Base-by-base conservation (phyloP, 495 filamentous ascomycete genomes). In the Tricharina praecox region DNA sequence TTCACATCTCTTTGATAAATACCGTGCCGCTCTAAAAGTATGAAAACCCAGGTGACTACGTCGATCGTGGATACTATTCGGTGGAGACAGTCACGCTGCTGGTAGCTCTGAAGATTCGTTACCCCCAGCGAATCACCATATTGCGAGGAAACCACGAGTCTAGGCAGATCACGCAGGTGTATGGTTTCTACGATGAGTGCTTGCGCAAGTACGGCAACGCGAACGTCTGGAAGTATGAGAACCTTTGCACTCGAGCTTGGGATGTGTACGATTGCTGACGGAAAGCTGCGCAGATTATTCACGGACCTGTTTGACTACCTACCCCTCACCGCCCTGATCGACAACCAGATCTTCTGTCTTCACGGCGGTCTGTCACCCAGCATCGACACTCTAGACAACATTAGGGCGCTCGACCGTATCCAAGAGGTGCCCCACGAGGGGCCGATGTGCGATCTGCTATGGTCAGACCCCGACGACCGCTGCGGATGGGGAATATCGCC, bases 291-390 rank as follows among this genome's bases (percentile, higher is more conserved):
- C 48, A 61, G 58, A 39, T 51, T 61, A 13, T 97, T 96, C 66
- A 96, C 90, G 56, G 90, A 97, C 63, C 78, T 97, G 26, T 96
- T 97, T 70, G 90, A 97, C 69, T 97, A 87, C 68, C 85, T 97
- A 33, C 90, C 90, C 53, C 79, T 97, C 62, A 97, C 90, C 52
- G 90, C 90, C 50, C 76, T 97, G 52, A 97, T 97, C 68, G 88
- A 97, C 68, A 95, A 94, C 68, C 90, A 97, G 71, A 97, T 97
- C 65, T 97, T 97, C 77, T 97, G 90, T 68, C 77, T 97, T 44
- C 90, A 97, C 68, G 90, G 90, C 57, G 90, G 90, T 50, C 73
- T 97, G 46, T 92, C 84, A 45, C 90, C 90, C 25, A 90, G 82
- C 62, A 96, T 97, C 59, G 90, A 97, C 65, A 96, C 90, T 21